A percentile compares a stretch with the other conserved stretches of the same genome.
phyloP scores from a whole-genome alignment of 2,329 filamentous ascomycete genomes.

The Talaromyces sp. region DNA sequence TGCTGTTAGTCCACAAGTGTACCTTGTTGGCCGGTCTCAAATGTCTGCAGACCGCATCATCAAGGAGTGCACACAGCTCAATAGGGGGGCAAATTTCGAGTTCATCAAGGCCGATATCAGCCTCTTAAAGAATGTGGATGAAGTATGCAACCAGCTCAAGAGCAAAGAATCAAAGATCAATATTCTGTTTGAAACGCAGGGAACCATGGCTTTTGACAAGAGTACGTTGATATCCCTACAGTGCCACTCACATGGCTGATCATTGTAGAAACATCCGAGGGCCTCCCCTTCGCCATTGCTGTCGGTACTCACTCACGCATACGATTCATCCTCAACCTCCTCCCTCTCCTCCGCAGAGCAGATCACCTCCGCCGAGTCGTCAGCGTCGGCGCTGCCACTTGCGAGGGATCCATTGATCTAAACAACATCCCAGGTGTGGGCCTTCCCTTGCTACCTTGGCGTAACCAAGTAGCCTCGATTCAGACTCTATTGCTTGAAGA shows the following conservation, averaged over 20 bases:
- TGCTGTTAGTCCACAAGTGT: constrained; percentile 43
- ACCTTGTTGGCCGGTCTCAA: constrained; percentile 49
- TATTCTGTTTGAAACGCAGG: constrained; percentile 38
- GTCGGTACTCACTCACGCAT: constrained; percentile 58
- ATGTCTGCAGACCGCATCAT: constrained; percentile 43
- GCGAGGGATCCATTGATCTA: constrained; percentile 50
- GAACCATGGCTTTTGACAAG: constrained; percentile 22
- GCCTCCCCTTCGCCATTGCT: constrained; percentile 51
- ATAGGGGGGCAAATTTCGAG: constrained; percentile 24
- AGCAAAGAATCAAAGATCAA: constrained; percentile 33
- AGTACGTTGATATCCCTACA: background rate
- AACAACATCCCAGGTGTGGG: constrained; percentile 46
- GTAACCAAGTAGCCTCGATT: constrained; percentile 47
- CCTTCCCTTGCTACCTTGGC: constrained; percentile 39
- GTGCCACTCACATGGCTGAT: background rate
- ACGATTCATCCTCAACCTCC: constrained; percentile 56
- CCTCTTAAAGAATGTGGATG: constrained; percentile 34
- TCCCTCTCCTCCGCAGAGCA: constrained; percentile 53
- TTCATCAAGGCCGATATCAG: constrained; percentile 36
- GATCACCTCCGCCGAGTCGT: constrained; percentile 52
- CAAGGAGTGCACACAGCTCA: constrained; percentile 32
- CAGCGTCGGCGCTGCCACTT: constrained; percentile 53
- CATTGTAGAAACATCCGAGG: constrained; percentile 54
- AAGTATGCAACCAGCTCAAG: constrained; percentile 30
- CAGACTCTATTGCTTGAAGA: constrained; percentile 50